Evolutionary conservation across 192 early-diverging fungal species (phyloP), one percentile per base, ranked within the genome.

Genomic region (Haplosporangium gracile): DNA sequence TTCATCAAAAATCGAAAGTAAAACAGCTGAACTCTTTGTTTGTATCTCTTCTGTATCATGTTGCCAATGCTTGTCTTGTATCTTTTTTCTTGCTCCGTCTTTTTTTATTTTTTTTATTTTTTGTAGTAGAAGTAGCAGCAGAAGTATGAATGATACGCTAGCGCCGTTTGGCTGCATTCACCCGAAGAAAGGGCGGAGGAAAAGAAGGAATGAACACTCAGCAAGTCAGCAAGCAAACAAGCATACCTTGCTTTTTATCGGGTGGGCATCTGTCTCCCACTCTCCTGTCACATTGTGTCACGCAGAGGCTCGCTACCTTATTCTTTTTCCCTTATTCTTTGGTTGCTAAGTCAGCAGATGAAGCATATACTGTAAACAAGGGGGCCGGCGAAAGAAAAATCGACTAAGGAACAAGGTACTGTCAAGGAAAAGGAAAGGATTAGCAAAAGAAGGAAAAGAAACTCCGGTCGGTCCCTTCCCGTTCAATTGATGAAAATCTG

Each of bases 1-100:
- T 26, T 29, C 11, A 73, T 6, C 5, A 72, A 39, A 72, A 42
- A n/a, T 45, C 39, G 51, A 49, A 73, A 73, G 43, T 45, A 73
- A 49, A 73, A 73, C 57, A 34, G 10, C 26, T 55, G 43, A 39
- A 11, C 36, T 9, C 60, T 7, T 75, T 60, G 45, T 60, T 15
- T 10, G 11, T 57, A 36, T 75, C 29, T 60, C 29, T n/a, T 24
- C 24, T 57, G n/a, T 26, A 10, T 26, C 9, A 7, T 26, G 5
- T 57, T n/a, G 24, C n/a, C n/a, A 29, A 26, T 60, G 55, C 55
- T 60, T 0, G 24, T 60, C 9, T n/a, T 24, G 55, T 22, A 22
- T 51, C 18, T 74, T 32, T 74, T 74, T 74, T 74, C 29, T 74
- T 38, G 18, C 36, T 32, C 26, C 32, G 24, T 74, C 45, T 74